Evolutionary conservation across 805 yeast species (phyloP).

Genomic region (Ogataea degrootiae): DNA sequence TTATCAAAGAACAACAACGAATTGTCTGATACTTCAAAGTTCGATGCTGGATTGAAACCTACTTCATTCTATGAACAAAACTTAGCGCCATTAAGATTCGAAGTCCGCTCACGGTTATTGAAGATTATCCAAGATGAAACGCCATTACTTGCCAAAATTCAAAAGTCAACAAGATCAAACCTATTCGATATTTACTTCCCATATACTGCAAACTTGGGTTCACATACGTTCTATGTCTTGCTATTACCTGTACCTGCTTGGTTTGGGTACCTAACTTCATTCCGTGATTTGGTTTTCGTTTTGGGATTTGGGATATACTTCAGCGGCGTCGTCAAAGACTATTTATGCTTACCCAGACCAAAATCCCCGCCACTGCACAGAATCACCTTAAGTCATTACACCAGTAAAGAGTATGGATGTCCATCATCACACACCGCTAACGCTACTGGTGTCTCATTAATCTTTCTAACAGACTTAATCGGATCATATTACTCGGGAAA

Average conservation of each 20-base stretch:
- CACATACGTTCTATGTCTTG: conserved; percentile 89
- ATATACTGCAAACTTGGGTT: conserved; percentile 82
- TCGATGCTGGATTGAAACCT: conserved; percentile 74
- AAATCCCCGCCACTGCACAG: conserved; percentile 86
- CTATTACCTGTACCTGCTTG: conserved; percentile 83
- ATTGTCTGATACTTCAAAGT: conserved; percentile 20
- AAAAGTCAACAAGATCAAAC: conserved; percentile 43
- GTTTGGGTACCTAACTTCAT: conserved; percentile 58
- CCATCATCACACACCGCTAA: conserved; percentile 95
- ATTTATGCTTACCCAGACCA: conserved; percentile 87
- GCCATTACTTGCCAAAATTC: conserved; percentile 50
- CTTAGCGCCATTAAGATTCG: conserved; percentile 52
- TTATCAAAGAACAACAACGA: conserved; percentile 7
- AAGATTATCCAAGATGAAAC: conserved; percentile 66
- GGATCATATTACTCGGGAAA: conserved; percentile 12
- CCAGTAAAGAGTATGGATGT: conserved; percentile 90
- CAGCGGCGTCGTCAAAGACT: conserved; percentile 78
- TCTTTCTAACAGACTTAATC: conserved; percentile 29
- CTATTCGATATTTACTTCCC: conserved; percentile 72
- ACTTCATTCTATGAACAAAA: conserved; percentile 57
- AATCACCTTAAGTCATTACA: conserved; percentile 85
- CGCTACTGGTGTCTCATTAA: conserved; percentile 74
- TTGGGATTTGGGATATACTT: conserved; percentile 67
- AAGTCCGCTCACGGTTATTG: conserved; percentile 47
- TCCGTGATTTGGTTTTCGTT: conserved; percentile 57